These are phyloP conservation scores for Sclerotiophoma versabilis DNA, from an alignment of 2,329 filamentous ascomycete genomes.

Conservation along the genomic window DNA sequence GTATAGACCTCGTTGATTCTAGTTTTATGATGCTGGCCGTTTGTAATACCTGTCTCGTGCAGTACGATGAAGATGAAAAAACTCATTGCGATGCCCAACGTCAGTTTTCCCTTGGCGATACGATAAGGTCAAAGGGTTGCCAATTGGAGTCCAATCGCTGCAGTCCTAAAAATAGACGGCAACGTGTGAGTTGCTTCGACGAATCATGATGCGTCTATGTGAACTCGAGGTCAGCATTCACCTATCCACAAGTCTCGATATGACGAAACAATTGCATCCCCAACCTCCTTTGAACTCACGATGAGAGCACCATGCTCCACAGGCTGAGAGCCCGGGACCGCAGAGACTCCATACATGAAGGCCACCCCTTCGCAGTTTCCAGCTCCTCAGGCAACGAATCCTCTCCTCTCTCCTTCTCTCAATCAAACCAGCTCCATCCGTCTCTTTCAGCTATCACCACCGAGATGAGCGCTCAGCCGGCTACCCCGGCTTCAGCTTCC, in stretches of 20 bases:
- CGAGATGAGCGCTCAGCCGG: neutral
- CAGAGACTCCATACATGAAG: conserved; percentile 6
- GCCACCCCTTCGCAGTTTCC: neutral
- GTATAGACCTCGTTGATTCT: neutral
- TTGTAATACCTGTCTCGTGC: neutral
- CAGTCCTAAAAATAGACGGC: neutral
- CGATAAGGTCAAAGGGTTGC: neutral
- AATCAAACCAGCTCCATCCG: neutral
- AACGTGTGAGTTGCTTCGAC: neutral
- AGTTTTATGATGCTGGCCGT: neutral
- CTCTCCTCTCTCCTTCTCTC: neutral
- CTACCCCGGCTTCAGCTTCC: neutral
- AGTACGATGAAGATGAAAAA: conserved; percentile 6
- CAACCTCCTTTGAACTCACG: conserved; percentile 4
- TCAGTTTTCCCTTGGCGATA: neutral
- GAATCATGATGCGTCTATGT: neutral
- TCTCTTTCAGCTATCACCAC: neutral
- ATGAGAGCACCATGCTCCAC: conserved; percentile 10
- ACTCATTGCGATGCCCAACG: neutral
- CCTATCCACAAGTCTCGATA: neutral
- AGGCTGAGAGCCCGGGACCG: neutral
- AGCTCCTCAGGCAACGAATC: neutral
- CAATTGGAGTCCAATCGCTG: conserved; percentile 3
- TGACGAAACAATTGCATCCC: neutral
- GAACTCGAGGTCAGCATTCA: neutral